Evolutionary conservation across 2,329 filamentous ascomycete genomes (phyloP), one percentile per base, ranked within the genome.

Genomic region (Ophiosphaerella narmari): DNA sequence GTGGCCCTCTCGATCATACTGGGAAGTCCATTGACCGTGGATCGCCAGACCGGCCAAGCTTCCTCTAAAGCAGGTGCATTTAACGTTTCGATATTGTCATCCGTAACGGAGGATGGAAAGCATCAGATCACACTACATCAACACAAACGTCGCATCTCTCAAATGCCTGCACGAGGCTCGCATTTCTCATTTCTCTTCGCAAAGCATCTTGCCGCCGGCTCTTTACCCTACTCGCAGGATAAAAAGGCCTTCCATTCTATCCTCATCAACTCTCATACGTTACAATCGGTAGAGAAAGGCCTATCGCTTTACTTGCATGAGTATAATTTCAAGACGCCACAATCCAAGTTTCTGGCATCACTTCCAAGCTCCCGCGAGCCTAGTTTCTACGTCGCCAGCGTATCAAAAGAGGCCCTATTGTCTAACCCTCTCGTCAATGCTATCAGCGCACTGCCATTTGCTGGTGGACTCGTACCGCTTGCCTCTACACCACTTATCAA

Each of bases 181-280:
- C 52, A 63, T 7, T 61, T 63, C 39, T 72, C 67, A n/a, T 53
- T 59, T 5, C 55, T 72, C 7, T 66, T 59, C 43, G 67, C 68
- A 36, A 73, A 71, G 46, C 68, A 73, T 38, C 43, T 72, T 7
- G 66, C 67, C 8, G 60, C 56, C 8, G 67, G 68, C 35, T 67
- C 64, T 7, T 43, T 73, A 1, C 68, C 68, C 2, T 68, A 59
- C 39, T 54, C 55, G 2, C 56, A 59, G 21, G 56, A 68, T 24
- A 42, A 50, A 3, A 57, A 54, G 2, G 43, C 42, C 14, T 40
- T 62, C 2, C 55, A 60, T 46, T 63, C 62, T 31, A 63, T 71
- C n/a, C 46, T 66, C 36, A 55, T 72, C 42, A 66, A 55, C 11
- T n/a, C 49, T 2, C 51, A 64, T 0, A 57, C 63, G 3, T 46